A percentile compares a stretch with the other conserved stretches of the same genome.
Conservation (phyloP, 495 filamentous ascomycete genomes). For the Mycothermus thermophilus region DNA sequence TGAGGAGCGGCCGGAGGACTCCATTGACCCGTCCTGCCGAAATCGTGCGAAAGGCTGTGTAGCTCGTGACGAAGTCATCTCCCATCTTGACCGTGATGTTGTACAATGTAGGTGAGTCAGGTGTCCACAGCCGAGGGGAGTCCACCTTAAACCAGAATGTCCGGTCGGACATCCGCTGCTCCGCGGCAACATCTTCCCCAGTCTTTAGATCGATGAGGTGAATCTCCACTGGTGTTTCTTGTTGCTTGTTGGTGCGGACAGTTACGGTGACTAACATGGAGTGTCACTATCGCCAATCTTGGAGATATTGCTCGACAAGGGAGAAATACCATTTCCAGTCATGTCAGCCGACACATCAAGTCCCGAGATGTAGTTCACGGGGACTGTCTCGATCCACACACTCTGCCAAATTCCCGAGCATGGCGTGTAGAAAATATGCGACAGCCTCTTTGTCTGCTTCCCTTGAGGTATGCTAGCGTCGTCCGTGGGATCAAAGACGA, state of each 20-base stretch:
- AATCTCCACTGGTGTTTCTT: constrained; percentile 28
- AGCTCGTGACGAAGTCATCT: constrained; percentile 41
- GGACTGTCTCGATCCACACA: constrained; percentile 52
- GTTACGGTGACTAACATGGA: constrained; percentile 42
- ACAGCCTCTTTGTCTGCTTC: constrained; percentile 44
- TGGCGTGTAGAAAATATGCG: constrained; percentile 56
- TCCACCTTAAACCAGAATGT: constrained; percentile 38
- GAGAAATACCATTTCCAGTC: constrained; percentile 41
- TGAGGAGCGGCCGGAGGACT: constrained; percentile 45
- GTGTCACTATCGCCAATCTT: too few species aligned
- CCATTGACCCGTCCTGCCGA: constrained; percentile 39
- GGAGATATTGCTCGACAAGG: neutral
- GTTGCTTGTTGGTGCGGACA: constrained; percentile 25
- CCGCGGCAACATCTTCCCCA: constrained; percentile 18
- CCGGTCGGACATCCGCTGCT: constrained; percentile 26
- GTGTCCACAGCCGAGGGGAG: constrained; percentile 44
- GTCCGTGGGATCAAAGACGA: constrained; percentile 54
- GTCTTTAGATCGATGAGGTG: constrained; percentile 25
- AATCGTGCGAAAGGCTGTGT: constrained; percentile 55
- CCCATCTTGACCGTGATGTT: constrained; percentile 44
- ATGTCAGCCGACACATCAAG: constrained; percentile 45
- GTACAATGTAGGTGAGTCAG: constrained; percentile 46
- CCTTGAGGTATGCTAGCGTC: constrained; percentile 45
- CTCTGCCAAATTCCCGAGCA: constrained; percentile 59
- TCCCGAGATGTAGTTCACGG: constrained; percentile 37